Base-by-base conservation (phyloP, 306 rosid genomes). In the Cucurbita argyrosperma region DNA sequence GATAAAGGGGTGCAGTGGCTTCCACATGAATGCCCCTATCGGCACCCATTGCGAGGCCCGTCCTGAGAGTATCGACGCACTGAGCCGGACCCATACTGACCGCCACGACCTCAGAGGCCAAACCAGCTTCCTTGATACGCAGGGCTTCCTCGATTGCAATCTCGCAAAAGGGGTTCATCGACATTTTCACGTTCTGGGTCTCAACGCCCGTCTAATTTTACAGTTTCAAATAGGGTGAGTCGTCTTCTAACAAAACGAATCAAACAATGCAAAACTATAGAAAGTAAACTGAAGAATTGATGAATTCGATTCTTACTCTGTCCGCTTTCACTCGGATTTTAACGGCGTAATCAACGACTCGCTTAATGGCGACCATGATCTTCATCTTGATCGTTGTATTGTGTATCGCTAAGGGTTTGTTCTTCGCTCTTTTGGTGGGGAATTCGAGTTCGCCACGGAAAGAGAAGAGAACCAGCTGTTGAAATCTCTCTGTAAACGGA, bases 151-250 rank as follows among this genome's bases (percentile, higher is more conserved):
- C 97, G 7, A 91, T 80, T 2, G 96, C 99, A 30, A 94, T 94
- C 89, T 94, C 99, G 55, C 96, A 91, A 74, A 94, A 94, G 23
- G 99, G 97, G 77, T 94, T 94, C 96, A 94, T 94, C 40, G 99
- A 94, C 99, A 95, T 95, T 76, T 95, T 94, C 87, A 95, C 95
- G 77, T 91, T 95, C 80, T 95, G 92, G 76, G 96, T 95, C 78
- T 89, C 99, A 47, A 95, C 97, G 30, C 92, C 97, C 10, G 84
- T 88, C 92, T 39, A 50, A 65, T 40, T 73, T 26, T 82, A 59
- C 0, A 70, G 61, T 1, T 21, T 46, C 10, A 61, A 78, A 43
- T n/a, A 64, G 80, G 4, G 46, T 16, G 74, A 70, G 69, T 72
- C 15, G 23, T 19, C 7, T 70, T 70, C 19, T 30, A 70, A 30